phyloP scores from a whole-genome alignment of 176 grass and related monocot species.

The Cenchrus purpureus region DNA sequence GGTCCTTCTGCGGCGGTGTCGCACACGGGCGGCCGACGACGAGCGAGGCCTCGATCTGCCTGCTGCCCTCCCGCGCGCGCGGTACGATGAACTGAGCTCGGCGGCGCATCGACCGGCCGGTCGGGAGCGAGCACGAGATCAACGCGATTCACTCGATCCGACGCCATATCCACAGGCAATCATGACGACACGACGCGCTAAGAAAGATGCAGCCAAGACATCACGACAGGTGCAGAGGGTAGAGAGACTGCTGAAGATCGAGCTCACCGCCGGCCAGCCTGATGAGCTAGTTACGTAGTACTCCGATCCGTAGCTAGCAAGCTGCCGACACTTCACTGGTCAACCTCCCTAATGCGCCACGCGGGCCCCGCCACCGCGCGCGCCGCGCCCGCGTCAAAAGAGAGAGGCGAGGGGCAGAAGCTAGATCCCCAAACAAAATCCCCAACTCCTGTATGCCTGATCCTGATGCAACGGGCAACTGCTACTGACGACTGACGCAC shows the following conservation, averaged over 20 bases:
- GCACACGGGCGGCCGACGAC: neutral
- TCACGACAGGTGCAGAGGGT: neutral
- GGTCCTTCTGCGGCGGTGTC: slow-evolving; percentile 11
- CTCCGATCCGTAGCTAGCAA: neutral
- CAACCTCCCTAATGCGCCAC: slow-evolving; percentile 18
- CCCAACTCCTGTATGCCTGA: neutral
- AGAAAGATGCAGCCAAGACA: neutral
- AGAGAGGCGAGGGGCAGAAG: neutral
- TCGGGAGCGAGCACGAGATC: neutral
- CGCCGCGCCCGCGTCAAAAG: neutral
- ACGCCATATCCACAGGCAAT: neutral
- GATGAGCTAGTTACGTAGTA: neutral
- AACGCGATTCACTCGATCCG: neutral
- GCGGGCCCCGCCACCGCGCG: neutral
- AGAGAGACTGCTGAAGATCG: neutral
- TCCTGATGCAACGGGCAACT: neutral
- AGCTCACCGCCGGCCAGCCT: neutral
- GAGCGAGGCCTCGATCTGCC: neutral
- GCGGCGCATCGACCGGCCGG: neutral
- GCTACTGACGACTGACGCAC: neutral
- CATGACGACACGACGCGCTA: neutral
- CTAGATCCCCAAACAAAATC: neutral
- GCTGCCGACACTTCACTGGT: slow-evolving; percentile 43
- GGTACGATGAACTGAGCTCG: neutral
- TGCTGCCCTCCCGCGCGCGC: no score